Evolutionary conservation across 2,329 filamentous ascomycete species (phyloP), one percentile per base, ranked within the genome.

Genomic region (Pyrenochaeta sp.): DNA sequence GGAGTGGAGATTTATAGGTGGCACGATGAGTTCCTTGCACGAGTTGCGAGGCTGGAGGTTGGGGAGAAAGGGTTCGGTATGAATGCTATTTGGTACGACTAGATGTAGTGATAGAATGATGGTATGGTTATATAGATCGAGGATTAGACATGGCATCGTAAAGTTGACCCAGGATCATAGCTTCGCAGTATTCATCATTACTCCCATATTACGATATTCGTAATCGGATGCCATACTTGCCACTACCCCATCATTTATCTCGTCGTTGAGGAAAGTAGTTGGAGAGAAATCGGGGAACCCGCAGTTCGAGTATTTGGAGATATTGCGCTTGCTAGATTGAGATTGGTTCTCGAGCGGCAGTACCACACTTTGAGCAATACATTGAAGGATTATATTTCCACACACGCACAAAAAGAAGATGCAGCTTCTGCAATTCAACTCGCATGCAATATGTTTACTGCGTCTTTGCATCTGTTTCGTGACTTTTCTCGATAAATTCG

Each of bases 41-140:
- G 92, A 3, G 92, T 96, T 7, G 92, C 92, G 15, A 84, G 91
- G 61, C 82, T 91, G 62, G 88, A 91, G 66, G 88, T 96, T 37
- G 88, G 88, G 5, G 92, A 96, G 80, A 91, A 91, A n/a, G 92
- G 92, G 1, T 96, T 96, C 75, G 92, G 92, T 1, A 96, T 96
- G 92, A 96, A 96, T 79, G 92, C 92, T n/a, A 93, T 96, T 62
- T 96, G 92, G 92, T 95, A 95, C 77, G 90, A 96, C 78, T 92
- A 70, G 72, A 61, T 28, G 40, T 32, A 39, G 39, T 22, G 43
- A 32, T 34, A 28, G 27, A 45, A n/a, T 5, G 25, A 36, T 2
- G 15, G 4, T 15, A 9, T 19, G 13, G 13, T 39, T 19, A 5
- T 19, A 19, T 39, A 15, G 9, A 39, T 19, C 10, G 3, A 36